phyloP scores from a whole-genome alignment of 805 yeast genomes.

The Pichia insulana region DNA sequence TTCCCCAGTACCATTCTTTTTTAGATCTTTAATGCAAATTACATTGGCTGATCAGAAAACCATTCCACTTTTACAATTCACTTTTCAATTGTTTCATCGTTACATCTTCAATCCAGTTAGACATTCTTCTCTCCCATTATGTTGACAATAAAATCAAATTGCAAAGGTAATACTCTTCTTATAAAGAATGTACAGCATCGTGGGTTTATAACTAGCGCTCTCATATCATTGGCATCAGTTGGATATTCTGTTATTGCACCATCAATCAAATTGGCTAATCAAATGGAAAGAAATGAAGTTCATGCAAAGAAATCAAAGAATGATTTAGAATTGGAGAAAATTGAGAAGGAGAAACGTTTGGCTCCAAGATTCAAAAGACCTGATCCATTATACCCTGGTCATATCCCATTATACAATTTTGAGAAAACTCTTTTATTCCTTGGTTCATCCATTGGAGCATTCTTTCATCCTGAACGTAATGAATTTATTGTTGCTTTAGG shows the following conservation, averaged over 20 bases:
- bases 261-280: slow-evolving; percentile 47
- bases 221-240: slow-evolving; percentile 13
- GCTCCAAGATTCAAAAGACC: slow-evolving; percentile 30
- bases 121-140: not conserved
- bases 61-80: too few species aligned
- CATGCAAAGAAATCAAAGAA: slow-evolving; percentile 28
- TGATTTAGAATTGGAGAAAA: slow-evolving; percentile 21
- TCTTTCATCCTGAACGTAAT: slow-evolving; percentile 66
- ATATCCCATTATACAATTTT: slow-evolving; percentile 58
- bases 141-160: not conserved
- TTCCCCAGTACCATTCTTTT: not conserved
- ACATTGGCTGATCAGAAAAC: too few species aligned
- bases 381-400: slow-evolving; percentile 56
- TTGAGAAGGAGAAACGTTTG: slow-evolving; percentile 7
- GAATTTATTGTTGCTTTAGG: slow-evolving; percentile 77
- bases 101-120: too few species aligned
- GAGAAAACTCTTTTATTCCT: slow-evolving; percentile 60
- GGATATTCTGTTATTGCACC: slow-evolving; percentile 22
- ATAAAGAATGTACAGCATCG: slow-evolving; percentile 1
- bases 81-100: too few species aligned
- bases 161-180: not conserved
- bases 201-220: slow-evolving; percentile 8
- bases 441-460: slow-evolving; percentile 74
- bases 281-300: slow-evolving; percentile 45
- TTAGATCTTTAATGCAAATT: too few species aligned